Conservation (phyloP, 208 protist genomes). For the Leishmania gerbilli region DNA sequence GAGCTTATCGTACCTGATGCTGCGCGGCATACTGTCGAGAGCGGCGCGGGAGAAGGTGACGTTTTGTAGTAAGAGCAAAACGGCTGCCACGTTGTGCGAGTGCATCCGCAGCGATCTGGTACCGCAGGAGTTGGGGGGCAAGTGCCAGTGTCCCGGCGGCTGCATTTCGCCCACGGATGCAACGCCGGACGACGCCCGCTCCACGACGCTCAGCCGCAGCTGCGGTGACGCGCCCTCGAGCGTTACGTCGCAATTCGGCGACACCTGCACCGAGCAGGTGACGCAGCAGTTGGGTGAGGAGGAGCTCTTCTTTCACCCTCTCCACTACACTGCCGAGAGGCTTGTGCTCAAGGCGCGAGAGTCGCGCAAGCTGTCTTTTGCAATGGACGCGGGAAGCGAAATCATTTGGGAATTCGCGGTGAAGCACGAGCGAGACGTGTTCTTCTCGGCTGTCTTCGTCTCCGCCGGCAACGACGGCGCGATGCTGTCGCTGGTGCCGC, state of each 20-base stretch:
- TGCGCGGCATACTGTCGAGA: conserved; percentile 25
- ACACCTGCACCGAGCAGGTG: conserved; percentile 2
- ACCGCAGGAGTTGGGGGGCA: conserved; percentile 50
- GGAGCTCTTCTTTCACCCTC: neutral
- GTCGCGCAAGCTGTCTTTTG: conserved; percentile 35
- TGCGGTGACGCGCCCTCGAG: neutral
- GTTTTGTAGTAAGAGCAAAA: conserved; percentile 44
- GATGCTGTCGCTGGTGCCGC: conserved; percentile 32
- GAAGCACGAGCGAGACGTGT: conserved; percentile 30
- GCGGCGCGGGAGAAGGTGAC: conserved; percentile 46
- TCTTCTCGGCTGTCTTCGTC: conserved; percentile 55
- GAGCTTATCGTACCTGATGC: conserved; percentile 34
- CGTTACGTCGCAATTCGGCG: neutral
- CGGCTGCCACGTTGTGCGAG: conserved; percentile 26
- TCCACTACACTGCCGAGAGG: conserved; percentile 29
- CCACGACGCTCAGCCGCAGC: neutral
- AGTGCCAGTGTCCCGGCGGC: conserved; percentile 42
- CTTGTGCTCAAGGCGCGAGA: conserved; percentile 32
- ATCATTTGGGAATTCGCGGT: conserved; percentile 72
- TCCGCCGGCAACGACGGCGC: conserved; percentile 35
- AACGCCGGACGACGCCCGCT: neutral
- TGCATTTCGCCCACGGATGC: conserved; percentile 32
- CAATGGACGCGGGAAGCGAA: conserved; percentile 40
- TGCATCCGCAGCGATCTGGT: conserved; percentile 50
- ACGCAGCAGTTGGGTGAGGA: neutral